These are phyloP conservation scores for Circinella umbellata DNA, from an alignment of 371 early-diverging fungal genomes.

Conservation along the genomic window DNA sequence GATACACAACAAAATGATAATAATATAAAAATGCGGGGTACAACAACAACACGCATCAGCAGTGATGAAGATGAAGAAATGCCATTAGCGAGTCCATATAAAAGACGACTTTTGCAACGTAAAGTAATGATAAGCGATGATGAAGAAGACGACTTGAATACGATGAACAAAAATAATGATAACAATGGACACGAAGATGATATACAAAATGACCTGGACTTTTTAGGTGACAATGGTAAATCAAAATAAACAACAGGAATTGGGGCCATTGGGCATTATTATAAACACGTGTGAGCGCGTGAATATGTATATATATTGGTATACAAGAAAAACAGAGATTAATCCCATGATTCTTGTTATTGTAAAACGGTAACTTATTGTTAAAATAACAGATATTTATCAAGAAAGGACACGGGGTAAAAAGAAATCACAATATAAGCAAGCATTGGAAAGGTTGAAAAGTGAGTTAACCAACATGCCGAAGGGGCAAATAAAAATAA, in stretches of 20 bases:
- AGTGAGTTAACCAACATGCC: conserved; percentile 11
- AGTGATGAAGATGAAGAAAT: not conserved
- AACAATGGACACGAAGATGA: conserved; percentile 5
- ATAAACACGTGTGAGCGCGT: conserved; percentile 8
- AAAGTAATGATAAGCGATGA: not conserved
- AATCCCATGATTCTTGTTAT: not conserved
- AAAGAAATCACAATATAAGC: conserved; percentile 19
- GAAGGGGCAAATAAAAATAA: not conserved
- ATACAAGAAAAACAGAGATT: not conserved
- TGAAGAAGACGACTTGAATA: not conserved
- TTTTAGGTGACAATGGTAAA: conserved; percentile 23
- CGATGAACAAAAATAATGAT: not conserved
- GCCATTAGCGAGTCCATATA: not conserved
- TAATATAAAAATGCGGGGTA: not conserved
- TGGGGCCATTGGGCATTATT: not conserved
- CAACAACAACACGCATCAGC: not conserved
- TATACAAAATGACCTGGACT: conserved; percentile 23
- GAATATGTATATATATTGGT: not conserved
- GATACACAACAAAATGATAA: not conserved
- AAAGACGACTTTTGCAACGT: not conserved
- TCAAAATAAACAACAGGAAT: not conserved
- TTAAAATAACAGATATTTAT: conserved; percentile 18
- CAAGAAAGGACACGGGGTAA: conserved; percentile 23
- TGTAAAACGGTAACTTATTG: not conserved
- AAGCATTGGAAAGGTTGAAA: conserved; percentile 19